Base-by-base conservation (phyloP, 768 basidiomycete species). In the Rhodotorula paludigena region DNA sequence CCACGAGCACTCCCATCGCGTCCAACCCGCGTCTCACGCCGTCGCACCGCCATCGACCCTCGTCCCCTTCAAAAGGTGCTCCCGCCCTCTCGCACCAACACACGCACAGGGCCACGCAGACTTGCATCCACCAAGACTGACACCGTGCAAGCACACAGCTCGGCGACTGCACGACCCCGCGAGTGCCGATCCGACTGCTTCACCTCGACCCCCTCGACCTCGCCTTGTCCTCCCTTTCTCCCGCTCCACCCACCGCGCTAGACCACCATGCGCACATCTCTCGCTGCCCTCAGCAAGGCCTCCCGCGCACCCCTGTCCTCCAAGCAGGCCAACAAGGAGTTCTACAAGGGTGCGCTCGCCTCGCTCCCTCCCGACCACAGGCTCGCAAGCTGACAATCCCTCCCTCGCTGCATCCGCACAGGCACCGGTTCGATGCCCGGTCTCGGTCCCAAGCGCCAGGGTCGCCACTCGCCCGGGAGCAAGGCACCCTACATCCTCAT, bases 281-380 rank as follows among this genome's bases (percentile, higher is more conserved):
- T 84, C 23, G 81, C 80, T n/a, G 81, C 85, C 62, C 81, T 87
- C 5, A 89, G 89, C 39, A 93, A 92, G 76, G 92, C 92, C 30
- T 90, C 89, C 0, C 82, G 94, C 63, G 82, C 85, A 33, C 84
- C 92, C 4, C 81, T 98, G 57, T 92, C 88, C 0, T 82, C 89
- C 0, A 97, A 97, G 78, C 80, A 86, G 54, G 94, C 85, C 23
- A 96, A 96, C 81, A 98, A 97, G 76, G 91, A 99, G 76, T 97
- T 83, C 77, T 97, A 96, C 83, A 98, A 98, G 79, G 94, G 94
- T 88, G 12, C n/a, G 47, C 41, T 16, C 79, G 65, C 30, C 14
- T 8, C 54, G 42, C 33, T 36, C 55, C 41, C 44, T 57, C 56
- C 23, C 14, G 64, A 38, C 38, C 12, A 14, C 36, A 12, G 12